A percentile compares a stretch with the other conserved stretches of the same genome.
Conservation (phyloP, 345 rosid genomes). For the Citrus mangshanensis region DNA sequence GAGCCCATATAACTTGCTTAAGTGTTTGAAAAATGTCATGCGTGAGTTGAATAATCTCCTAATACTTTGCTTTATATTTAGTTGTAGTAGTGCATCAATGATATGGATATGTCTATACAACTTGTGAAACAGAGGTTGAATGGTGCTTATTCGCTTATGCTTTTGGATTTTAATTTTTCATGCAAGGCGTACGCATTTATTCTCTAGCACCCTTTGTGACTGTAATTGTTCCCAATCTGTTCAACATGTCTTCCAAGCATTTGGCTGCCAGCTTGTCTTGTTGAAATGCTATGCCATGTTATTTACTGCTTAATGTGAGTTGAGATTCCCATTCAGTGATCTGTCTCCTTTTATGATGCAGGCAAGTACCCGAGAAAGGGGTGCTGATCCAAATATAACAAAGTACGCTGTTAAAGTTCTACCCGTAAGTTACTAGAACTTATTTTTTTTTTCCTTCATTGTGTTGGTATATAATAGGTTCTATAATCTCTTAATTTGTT, state of each 20-base stretch:
- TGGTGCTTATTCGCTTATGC: not conserved
- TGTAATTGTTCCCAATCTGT: not conserved
- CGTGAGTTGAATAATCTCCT: not conserved
- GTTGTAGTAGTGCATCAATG: not conserved
- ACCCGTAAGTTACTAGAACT: conserved; percentile 53
- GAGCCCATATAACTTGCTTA: not conserved
- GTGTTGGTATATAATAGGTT: not conserved
- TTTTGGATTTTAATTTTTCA: not conserved
- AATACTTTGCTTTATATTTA: not conserved
- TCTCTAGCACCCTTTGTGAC: not conserved
- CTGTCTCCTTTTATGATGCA: conserved; percentile 28
- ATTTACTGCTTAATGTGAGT: not conserved
- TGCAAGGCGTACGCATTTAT: not conserved
- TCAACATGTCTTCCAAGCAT: not conserved
- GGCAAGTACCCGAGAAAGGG: conserved; percentile 67
- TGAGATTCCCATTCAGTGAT: not conserved
- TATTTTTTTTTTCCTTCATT: not conserved
- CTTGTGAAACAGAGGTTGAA: not conserved
- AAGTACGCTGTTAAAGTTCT: conserved; percentile 80
- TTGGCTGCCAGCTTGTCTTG: not conserved
- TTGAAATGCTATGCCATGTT: not conserved
- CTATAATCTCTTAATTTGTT: not conserved
- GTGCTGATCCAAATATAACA: conserved; percentile 60
- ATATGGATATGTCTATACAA: not conserved
- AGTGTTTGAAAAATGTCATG: not conserved